Evolutionary conservation across 805 yeast genomes (phyloP), one percentile per base, ranked within the genome.

Genomic region (Nakazawaea ernobii): DNA sequence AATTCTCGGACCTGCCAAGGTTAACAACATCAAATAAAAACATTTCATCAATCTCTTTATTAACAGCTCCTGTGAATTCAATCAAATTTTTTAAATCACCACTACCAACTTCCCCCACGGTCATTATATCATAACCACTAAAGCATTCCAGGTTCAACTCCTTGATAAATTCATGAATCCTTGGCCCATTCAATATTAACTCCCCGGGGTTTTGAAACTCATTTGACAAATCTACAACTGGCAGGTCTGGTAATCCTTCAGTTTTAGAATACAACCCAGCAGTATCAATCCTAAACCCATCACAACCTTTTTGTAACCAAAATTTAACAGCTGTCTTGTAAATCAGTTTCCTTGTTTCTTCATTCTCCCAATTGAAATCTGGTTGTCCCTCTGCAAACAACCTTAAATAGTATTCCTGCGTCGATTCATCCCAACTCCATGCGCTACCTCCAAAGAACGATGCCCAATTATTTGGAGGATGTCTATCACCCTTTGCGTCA

Each of bases 351-450:
- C 68, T 52, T 32, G 59, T 61, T 55, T 61, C 73, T 47, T 60
- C 69, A 55, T 70, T 77, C 53, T 79, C 83, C 85, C 84, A 79
- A 62, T 79, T 79, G 55, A 79, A 66, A 56, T 79, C 84, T 13
- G 84, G 84, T 61, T 79, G 84, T 29, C 71, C 57, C 43, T 61
- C 62, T 11, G 81, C 80, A 61, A 77, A 79, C 49, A 78, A 63
- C 46, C 70, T 73, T 53, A 79, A 62, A 60, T 78, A 79, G 65
- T 77, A 79, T 61, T 79, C 82, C 41, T 71, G 69, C 15, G 82
- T 77, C 2, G 37, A 30, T 52, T 75, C 80, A 59, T 79, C 83
- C 58, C 69, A 78, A 39, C 64, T 64, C 84, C 84, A 79, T 10
- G 83, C 80, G 38, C 76, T 65, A 5, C 80, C 81, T 8, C 75